Base-by-base conservation (phyloP, 371 early-diverging fungal species). In the Umbelopsis sp. region DNA sequence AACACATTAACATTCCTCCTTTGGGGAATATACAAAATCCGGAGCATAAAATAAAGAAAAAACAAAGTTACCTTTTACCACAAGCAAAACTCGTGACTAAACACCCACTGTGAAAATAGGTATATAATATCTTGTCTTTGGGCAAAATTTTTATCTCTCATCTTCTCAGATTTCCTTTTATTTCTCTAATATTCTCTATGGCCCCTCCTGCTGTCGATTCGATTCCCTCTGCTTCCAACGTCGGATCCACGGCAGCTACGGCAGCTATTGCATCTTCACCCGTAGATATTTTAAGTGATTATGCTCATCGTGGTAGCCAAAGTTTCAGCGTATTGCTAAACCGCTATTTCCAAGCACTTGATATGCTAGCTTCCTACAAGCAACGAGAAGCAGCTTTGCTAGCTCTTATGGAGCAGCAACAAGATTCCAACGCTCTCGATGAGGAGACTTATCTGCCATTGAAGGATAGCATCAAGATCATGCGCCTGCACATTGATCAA, bases 391-490 rank as follows among this genome's bases (percentile, higher is more conserved):
- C 57, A 3, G 3, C 57, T 37, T 29, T 57, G 9, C 12, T 57
- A 29, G 35, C 57, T 35, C 29, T 29, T 35, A 35, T 57, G 35
- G 57, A 57, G 5, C 57, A 57, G 35, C 57, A 57, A 9, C 57
- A 57, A 57, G 57, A 57, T 35, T 24, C 57, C 5, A 35, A 32
- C 29, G 57, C 57, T 16, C 57, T 57, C 29, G 57, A 57, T n/a
- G 57, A 57, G 29, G 57, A 57, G 3, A 57, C 57, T 16, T 57
- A 57, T 35, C 29, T 57, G 12, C 57, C 57, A 5, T 16, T 57
- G 35, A 57, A 57, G 35, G 57, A 57, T 35, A 57, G 57, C 57
- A 29, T 57, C 25, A 57, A 57, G 57, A 57, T 57, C 57, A 35
- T 57, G 57, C 57, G 57, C 16, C 35, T 57, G 1, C 57, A 57